Evolutionary conservation across 805 yeast species (phyloP).

Genomic region (Wickerhamomyces queroliae): DNA sequence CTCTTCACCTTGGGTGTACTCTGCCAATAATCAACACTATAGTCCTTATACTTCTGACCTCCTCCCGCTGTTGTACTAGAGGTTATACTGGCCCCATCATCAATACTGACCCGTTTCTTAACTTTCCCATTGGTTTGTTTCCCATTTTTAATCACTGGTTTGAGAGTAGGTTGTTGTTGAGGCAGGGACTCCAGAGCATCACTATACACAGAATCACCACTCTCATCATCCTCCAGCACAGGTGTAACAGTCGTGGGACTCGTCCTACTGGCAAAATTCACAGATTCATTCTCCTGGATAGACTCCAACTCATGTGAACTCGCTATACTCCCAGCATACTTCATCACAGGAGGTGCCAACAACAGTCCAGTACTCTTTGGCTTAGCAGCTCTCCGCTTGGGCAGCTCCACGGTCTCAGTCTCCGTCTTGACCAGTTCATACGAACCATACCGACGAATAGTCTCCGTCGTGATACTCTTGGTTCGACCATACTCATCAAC

Average conservation of each 20-base stretch:
- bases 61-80: conserved; percentile 1
- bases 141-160: background rate
- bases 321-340: conserved; percentile 14
- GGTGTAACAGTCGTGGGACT: background rate
- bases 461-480: conserved; percentile 42
- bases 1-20: background rate
- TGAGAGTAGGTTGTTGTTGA: conserved; percentile 1
- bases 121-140: background rate
- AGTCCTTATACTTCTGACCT: background rate
- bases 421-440: conserved; percentile 40
- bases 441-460: conserved; percentile 39
- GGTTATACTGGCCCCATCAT: too few species aligned
- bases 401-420: conserved; percentile 28
- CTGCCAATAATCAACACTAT: background rate
- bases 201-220: conserved; percentile 7
- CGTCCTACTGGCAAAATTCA: background rate
- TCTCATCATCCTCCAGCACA: conserved; percentile 4
- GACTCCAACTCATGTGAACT: conserved; percentile 14
- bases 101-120: conserved; percentile 1
- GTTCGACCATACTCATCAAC: conserved; percentile 43
- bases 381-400: background rate
- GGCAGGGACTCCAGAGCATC: conserved; percentile 1
- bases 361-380: background rate
- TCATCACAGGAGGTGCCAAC: conserved; percentile 20
- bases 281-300: conserved; percentile 17